These are phyloP conservation scores for Polymyxa betae DNA, from an alignment of 208 protist genomes.

Conservation along the genomic window DNA sequence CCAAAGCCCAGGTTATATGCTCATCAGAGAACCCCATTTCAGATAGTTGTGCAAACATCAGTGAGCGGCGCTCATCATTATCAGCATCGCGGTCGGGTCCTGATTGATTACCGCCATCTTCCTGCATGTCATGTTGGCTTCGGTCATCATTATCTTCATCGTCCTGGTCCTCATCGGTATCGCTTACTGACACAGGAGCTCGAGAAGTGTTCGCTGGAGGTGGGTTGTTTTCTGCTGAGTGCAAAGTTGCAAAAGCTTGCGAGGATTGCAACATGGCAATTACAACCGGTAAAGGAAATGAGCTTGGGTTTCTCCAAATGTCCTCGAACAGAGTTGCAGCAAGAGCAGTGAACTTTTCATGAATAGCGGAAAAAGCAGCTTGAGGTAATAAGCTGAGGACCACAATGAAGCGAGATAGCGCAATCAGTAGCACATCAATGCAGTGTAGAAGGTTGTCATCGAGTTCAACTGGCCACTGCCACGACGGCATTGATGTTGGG, in stretches of 20 bases:
- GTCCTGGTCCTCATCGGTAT: constrained; percentile 21
- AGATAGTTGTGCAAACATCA: background rate
- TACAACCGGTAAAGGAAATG: background rate
- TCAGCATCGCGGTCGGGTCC: background rate
- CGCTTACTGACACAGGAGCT: background rate
- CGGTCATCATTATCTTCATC: background rate
- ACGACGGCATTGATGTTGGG: background rate
- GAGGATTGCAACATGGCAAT: background rate
- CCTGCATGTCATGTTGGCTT: background rate
- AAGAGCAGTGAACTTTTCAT: background rate
- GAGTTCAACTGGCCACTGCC: background rate
- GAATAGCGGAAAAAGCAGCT: background rate
- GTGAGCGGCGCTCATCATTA: background rate
- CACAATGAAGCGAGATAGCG: background rate
- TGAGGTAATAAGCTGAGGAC: background rate
- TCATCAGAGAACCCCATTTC: background rate
- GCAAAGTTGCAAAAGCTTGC: background rate
- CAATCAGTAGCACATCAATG: background rate
- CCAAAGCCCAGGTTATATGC: background rate
- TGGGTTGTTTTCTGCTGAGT: background rate
- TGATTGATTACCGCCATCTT: background rate
- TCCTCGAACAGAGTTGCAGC: background rate
- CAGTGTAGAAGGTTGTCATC: background rate
- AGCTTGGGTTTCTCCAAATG: background rate
- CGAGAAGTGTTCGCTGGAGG: background rate